Evolutionary conservation across 2,329 filamentous ascomycete genomes (phyloP).

Genomic region (Aspergillus glaucus): DNA sequence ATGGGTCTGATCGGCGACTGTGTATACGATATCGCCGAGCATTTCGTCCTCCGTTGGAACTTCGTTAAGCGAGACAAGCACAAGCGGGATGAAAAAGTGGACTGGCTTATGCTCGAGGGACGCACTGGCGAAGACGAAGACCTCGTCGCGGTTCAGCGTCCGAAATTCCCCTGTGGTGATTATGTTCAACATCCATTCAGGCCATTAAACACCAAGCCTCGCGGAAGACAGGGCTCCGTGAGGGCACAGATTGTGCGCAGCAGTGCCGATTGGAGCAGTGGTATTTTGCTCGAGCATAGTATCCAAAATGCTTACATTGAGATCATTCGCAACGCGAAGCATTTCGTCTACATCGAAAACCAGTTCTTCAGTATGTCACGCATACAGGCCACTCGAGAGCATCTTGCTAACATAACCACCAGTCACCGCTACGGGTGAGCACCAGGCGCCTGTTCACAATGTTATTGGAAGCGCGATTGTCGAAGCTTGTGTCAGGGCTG

Average conservation of each 20-base stretch:
- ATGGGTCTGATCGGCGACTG: constrained; percentile 87
- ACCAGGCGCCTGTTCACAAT: constrained; percentile 81
- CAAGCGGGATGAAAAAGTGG: constrained; percentile 75
- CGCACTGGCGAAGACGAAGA: constrained; percentile 74
- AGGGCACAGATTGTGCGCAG: constrained; percentile 83
- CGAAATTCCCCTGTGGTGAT: constrained; percentile 80
- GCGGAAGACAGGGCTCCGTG: constrained; percentile 63
- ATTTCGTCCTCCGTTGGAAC: constrained; percentile 93
- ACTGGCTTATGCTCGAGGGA: constrained; percentile 77
- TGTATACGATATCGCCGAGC: constrained; percentile 90
- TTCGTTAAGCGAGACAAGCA: constrained; percentile 97
- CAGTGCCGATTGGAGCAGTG: constrained; percentile 88
- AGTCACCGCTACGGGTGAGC: constrained; percentile 81
- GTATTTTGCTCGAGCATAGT: constrained; percentile 75
- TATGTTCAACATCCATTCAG: constrained; percentile 75
- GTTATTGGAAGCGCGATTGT: constrained; percentile 83
- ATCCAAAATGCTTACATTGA: constrained; percentile 82
- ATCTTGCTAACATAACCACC: constrained; percentile 13
- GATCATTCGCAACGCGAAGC: constrained; percentile 77
- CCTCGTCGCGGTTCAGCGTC: constrained; percentile 78
- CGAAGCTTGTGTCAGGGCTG: constrained; percentile 76
- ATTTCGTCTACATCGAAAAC: constrained; percentile 96
- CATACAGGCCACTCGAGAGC: background rate
- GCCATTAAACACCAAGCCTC: constrained; percentile 60
- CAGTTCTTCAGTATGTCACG: constrained; percentile 76